Evolutionary conservation across 148 eudicot species (phyloP).

Genomic region (Persicaria maculosa): DNA sequence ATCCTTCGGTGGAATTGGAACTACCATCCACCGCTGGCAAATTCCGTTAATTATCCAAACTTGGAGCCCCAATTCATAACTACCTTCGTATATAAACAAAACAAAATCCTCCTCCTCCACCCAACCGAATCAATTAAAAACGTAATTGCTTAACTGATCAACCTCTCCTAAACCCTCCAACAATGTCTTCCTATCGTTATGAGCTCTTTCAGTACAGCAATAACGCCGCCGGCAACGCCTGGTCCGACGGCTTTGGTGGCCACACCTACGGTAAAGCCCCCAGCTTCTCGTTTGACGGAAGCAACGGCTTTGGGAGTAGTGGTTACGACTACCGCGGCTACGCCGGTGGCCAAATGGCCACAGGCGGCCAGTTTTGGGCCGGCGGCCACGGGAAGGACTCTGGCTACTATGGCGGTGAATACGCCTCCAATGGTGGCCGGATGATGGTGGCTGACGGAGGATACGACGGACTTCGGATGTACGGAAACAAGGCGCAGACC

Average conservation of each 20-base stretch:
- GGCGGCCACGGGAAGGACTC: background rate
- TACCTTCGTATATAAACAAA: background rate
- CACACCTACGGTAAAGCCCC: background rate
- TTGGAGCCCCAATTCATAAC: background rate
- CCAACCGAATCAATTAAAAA: background rate
- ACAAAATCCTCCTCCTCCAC: background rate
- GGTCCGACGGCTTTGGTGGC: slow-evolving; percentile 3
- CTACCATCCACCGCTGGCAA: background rate
- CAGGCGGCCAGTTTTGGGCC: background rate
- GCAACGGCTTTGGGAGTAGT: no score
- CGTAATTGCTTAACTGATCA: background rate
- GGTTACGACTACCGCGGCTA: background rate
- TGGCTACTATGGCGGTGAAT: background rate
- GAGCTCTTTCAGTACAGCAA: background rate
- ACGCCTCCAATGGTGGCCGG: background rate
- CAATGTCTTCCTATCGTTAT: background rate
- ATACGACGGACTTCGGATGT: background rate
- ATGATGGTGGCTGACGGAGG: background rate
- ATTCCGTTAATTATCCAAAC: background rate
- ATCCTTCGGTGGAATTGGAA: no score
- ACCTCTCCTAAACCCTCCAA: background rate
- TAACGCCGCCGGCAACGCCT: background rate
- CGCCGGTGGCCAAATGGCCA: background rate
- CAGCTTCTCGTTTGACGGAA: background rate
- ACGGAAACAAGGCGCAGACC: background rate